Base-by-base conservation (phyloP, 2,329 filamentous ascomycete genomes). In the Incumbomyces delicatus region DNA sequence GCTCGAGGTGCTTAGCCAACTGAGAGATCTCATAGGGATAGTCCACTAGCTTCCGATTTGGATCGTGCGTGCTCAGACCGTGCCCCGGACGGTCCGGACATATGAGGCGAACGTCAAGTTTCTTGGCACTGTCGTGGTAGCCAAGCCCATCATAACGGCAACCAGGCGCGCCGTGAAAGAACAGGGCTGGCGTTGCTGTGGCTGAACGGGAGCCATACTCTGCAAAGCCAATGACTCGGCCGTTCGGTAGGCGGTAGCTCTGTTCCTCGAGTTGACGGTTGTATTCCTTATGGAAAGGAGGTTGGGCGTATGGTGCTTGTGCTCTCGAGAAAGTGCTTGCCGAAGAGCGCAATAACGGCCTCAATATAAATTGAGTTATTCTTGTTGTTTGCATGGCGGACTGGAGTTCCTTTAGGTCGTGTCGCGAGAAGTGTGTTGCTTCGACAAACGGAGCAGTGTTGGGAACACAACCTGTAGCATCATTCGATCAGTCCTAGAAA, bases 101-200 rank as follows among this genome's bases (percentile, higher is more conserved):
- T 46, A 73, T 64, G 35, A 72, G 52, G 14, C 66, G 65, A 17
- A 69, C 51, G 31, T 57, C 56, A 27, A 61, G 65, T 6, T 59
- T 60, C 10, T 57, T 53, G 27, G 63, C 64, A n/a, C 56, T 48
- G 1, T 59, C 48, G 47, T 67, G 61, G 48, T 63, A 59, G 4
- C 60, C 53, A 16, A 58, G 60, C n/a, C 56, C 63, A 55, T 72
- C 68, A 14, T 67, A 58, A 18, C 69, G 65, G 7, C 65, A 71
- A 10, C 63, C 65, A 4, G 67, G 66, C 38, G 63, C 65, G 39
- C 68, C 65, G 46, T 73, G 68, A 48, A 71, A 64, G 55, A 64
- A 69, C 41, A 73, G 58, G 17, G 71, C 49, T 0, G 63, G 62
- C 6, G 50, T 52, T 27, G 58, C 62, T 7, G 41, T 55, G 8